phyloP scores from a whole-genome alignment of 1,284 basidiomycete species.

The Apiotrichum montevideense region DNA sequence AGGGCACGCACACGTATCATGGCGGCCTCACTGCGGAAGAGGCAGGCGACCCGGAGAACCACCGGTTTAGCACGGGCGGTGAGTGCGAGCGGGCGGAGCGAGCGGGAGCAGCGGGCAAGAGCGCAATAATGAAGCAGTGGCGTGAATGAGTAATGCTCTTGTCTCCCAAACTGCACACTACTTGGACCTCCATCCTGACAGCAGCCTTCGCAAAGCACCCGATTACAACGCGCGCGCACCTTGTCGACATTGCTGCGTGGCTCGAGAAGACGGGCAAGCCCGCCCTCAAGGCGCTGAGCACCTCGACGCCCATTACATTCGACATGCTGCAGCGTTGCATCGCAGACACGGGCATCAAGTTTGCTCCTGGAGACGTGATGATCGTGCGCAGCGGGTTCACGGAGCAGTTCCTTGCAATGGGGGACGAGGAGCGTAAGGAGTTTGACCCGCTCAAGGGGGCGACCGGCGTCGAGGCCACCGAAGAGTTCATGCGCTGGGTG shows the following conservation, averaged over 20 bases:
- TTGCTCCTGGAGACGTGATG: slow-evolving; percentile 40
- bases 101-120: too few relatives aligned
- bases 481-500: slow-evolving; percentile 41
- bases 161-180: too few relatives aligned
- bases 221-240: slow-evolving; percentile 16
- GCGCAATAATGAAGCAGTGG: too few relatives aligned
- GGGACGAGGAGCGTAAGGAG: slow-evolving; percentile 17
- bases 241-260: slow-evolving; percentile 26
- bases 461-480: slow-evolving; percentile 30
- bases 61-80: slow-evolving; percentile 12
- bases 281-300: slow-evolving; percentile 38
- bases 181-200: neutral
- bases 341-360: slow-evolving; percentile 28
- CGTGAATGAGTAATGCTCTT: neutral
- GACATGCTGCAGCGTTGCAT: slow-evolving; percentile 24
- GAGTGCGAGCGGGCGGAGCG: neutral
- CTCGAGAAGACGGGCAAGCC: slow-evolving; percentile 34
- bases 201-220: slow-evolving; percentile 17
- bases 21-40: slow-evolving; percentile 10
- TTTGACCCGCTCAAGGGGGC: slow-evolving; percentile 7
- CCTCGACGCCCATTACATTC: slow-evolving; percentile 25
- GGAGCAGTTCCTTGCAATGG: slow-evolving; percentile 34
- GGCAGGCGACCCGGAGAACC: slow-evolving; percentile 6
- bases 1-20: slow-evolving; percentile 15
- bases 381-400: slow-evolving; percentile 45